Evolutionary conservation across 768 basidiomycete genomes (phyloP).

Genomic region (Suillus alpinus): DNA sequence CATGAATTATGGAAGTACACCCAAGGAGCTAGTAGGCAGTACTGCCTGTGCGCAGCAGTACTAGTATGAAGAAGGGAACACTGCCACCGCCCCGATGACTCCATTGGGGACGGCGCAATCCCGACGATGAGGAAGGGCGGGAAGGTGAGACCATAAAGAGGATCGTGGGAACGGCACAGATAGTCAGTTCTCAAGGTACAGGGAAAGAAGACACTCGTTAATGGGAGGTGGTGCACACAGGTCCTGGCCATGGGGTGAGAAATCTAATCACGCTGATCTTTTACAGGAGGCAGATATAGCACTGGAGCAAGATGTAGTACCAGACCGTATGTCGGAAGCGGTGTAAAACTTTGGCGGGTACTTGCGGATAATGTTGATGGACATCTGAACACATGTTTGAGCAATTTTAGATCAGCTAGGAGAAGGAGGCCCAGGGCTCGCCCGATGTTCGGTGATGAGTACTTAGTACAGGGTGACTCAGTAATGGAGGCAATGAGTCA

Average conservation of each 20-base stretch:
- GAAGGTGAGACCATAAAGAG: neutral
- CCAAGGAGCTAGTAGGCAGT: neutral
- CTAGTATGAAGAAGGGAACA: neutral
- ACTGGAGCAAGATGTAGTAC: too few relatives aligned
- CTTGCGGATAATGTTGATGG: too few relatives aligned
- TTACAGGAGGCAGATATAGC: too few relatives aligned
- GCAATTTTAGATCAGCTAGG: too few relatives aligned
- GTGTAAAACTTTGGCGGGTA: too few relatives aligned
- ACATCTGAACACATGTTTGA: too few relatives aligned
- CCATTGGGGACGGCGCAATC: neutral
- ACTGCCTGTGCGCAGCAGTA: neutral
- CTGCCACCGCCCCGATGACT: neutral
- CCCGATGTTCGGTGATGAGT: too few relatives aligned
- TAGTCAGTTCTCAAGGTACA: neutral
- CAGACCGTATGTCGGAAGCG: too few relatives aligned
- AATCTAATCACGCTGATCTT: too few relatives aligned
- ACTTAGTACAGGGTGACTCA: too few relatives aligned
- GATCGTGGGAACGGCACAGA: neutral
- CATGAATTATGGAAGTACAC: neutral
- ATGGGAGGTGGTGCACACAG: neutral
- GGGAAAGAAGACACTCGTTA: neutral
- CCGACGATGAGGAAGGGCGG: neutral
- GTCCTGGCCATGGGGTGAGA: too few relatives aligned
- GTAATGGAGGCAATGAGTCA: slow-evolving; percentile 9
- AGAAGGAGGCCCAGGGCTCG: too few relatives aligned